Conservation (phyloP, 768 basidiomycete genomes). For the Panus rudis region DNA sequence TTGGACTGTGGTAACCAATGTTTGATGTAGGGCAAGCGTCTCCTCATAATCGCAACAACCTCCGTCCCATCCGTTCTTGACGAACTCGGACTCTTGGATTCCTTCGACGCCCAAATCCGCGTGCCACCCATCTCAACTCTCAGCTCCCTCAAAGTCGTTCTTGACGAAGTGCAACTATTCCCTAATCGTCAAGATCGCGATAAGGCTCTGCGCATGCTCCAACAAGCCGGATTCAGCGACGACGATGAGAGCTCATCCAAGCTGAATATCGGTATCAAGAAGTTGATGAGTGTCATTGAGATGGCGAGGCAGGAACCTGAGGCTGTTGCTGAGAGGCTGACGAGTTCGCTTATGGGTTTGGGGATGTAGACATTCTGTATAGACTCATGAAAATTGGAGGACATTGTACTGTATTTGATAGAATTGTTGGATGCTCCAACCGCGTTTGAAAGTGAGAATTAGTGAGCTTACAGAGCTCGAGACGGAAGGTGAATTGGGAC, state of each 20-base stretch:
- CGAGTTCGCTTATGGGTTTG: constrained; percentile 54
- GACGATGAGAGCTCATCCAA: constrained; percentile 35
- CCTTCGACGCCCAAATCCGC: constrained; percentile 81
- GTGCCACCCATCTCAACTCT: constrained; percentile 79
- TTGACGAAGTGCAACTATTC: constrained; percentile 79
- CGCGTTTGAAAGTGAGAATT: not conserved
- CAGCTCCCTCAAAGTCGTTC: constrained; percentile 62
- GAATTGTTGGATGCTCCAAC: no score
- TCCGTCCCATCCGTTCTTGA: constrained; percentile 80
- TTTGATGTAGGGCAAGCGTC: constrained; percentile 66
- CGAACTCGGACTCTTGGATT: constrained; percentile 84
- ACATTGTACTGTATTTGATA: no score
- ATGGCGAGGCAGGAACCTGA: constrained; percentile 97
- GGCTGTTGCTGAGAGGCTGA: constrained; percentile 66
- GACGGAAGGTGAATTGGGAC: no score
- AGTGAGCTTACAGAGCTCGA: no score
- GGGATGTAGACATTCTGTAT: constrained; percentile 32
- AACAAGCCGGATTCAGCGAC: constrained; percentile 65
- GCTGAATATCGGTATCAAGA: constrained; percentile 89
- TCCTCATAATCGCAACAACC: constrained; percentile 88
- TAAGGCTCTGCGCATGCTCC: constrained; percentile 57
- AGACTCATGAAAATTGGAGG: no score
- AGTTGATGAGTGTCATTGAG: constrained; percentile 82
- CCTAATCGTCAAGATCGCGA: constrained; percentile 42
- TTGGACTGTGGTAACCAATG: constrained; percentile 1